These are phyloP conservation scores for Diaporthe eres DNA, from an alignment of 2,329 filamentous ascomycete genomes.

Conservation along the genomic window DNA sequence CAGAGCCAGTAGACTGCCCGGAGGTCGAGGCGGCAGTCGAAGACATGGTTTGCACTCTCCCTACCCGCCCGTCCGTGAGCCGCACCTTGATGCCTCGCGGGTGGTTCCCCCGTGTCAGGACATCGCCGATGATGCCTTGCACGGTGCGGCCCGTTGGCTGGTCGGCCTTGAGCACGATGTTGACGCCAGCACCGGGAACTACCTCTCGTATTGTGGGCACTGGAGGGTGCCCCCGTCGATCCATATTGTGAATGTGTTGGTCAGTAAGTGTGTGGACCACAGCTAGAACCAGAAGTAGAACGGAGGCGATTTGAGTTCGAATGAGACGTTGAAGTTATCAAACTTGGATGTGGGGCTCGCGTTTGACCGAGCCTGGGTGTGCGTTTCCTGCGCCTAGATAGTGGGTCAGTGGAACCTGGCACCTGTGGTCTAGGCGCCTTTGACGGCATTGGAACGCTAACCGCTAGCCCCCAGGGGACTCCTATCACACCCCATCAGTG, in stretches of 20 bases:
- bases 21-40: slow-evolving; percentile 33
- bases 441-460: neutral
- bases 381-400: neutral
- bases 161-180: slow-evolving; percentile 82
- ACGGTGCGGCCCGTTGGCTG: slow-evolving; percentile 82
- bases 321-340: neutral
- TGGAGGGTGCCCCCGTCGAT: slow-evolving; percentile 35
- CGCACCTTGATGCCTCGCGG: slow-evolving; percentile 85
- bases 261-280: neutral
- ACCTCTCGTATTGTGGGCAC: slow-evolving; percentile 68
- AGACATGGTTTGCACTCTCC: slow-evolving; percentile 77
- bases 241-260: neutral
- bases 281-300: neutral
- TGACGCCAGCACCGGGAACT: slow-evolving; percentile 73
- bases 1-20: neutral
- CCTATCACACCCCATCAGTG: too few relatives aligned
- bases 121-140: slow-evolving; percentile 73
- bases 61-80: slow-evolving; percentile 78
- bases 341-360: neutral
- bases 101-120: slow-evolving; percentile 81
- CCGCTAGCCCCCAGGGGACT: neutral
- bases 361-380: neutral
- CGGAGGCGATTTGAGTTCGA: neutral
- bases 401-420: neutral
- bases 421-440: neutral